Evolutionary conservation across 2,329 filamentous ascomycete species (phyloP).

Genomic region (Talaromyces islandicus): DNA sequence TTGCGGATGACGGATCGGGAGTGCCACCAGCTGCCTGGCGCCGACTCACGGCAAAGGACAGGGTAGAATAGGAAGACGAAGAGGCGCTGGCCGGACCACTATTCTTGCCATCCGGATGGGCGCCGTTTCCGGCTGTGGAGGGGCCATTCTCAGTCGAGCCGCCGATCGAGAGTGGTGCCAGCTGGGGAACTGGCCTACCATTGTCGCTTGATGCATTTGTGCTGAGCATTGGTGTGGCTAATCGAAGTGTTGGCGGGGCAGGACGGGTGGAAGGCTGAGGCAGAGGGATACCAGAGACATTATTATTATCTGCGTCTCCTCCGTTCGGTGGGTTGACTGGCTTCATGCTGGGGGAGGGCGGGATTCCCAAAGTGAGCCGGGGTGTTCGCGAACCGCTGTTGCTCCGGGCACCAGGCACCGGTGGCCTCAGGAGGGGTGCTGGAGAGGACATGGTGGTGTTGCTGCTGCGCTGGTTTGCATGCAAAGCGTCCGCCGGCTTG

Average conservation of each 20-base stretch:
- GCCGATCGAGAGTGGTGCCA: neutral
- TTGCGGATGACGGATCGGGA: slow-evolving; percentile 81
- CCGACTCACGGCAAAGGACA: slow-evolving; percentile 73
- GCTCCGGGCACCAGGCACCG: slow-evolving; percentile 65
- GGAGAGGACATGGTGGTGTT: slow-evolving; percentile 62
- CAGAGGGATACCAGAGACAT: slow-evolving; percentile 30
- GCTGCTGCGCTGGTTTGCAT: neutral
- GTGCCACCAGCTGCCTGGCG: slow-evolving; percentile 58
- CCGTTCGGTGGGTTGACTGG: slow-evolving; percentile 53
- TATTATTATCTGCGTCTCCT: slow-evolving; percentile 32
- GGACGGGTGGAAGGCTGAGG: slow-evolving; percentile 45
- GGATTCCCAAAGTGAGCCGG: slow-evolving; percentile 82
- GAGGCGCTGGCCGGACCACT: slow-evolving; percentile 81
- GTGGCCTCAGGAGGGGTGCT: slow-evolving; percentile 74
- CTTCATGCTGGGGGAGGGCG: slow-evolving; percentile 75
- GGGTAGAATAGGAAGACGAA: slow-evolving; percentile 76
- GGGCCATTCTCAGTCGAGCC: slow-evolving; percentile 42
- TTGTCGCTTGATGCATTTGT: slow-evolving; percentile 13
- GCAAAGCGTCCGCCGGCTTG: neutral
- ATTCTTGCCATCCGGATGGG: slow-evolving; percentile 61
- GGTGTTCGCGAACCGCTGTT: slow-evolving; percentile 61
- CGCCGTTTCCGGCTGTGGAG: slow-evolving; percentile 79
- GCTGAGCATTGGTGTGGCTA: slow-evolving; percentile 77
- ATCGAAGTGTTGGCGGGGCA: slow-evolving; percentile 69
- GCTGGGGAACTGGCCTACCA: neutral